Evolutionary conservation across 768 basidiomycete species (phyloP).

Genomic region (Tremella fuciformis): DNA sequence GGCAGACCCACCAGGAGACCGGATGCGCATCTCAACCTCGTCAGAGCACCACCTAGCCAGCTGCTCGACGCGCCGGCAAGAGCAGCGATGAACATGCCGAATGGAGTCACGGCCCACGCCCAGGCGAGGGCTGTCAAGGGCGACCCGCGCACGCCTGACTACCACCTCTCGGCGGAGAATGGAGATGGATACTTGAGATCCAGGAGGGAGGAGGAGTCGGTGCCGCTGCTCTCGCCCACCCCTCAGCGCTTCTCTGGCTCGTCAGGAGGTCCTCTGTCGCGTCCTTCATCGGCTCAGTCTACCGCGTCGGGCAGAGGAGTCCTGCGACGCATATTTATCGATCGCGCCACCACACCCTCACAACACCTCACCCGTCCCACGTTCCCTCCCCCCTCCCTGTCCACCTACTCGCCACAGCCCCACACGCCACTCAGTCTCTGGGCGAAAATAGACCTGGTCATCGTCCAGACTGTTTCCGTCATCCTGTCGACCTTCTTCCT

Average conservation of each 20-base stretch:
- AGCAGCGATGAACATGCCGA: constrained; percentile 50
- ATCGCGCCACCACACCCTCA: constrained; percentile 44
- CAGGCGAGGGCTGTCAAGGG: constrained; percentile 48
- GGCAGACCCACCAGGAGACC: background rate
- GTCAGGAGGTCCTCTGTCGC: constrained; percentile 15
- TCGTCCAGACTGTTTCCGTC: constrained; percentile 52
- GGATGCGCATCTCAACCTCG: constrained; percentile 17
- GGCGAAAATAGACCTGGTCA: constrained; percentile 48
- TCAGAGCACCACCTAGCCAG: constrained; percentile 34
- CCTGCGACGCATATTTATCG: constrained; percentile 48
- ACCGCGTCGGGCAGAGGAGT: constrained; percentile 30
- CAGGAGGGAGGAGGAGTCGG: constrained; percentile 9
- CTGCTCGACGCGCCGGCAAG: constrained; percentile 48
- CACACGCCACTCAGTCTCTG: constrained; percentile 31
- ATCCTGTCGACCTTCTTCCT: constrained; percentile 55
- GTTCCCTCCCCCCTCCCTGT: constrained; percentile 50
- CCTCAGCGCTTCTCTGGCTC: constrained; percentile 5
- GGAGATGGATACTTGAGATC: background rate
- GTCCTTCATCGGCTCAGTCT: constrained; percentile 38
- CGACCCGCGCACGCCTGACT: constrained; percentile 41
- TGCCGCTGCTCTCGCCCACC: constrained; percentile 16
- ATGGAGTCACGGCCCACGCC: constrained; percentile 37
- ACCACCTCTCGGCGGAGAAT: constrained; percentile 15
- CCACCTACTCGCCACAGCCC: constrained; percentile 49
- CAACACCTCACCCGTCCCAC: constrained; percentile 49